Percentiles rank a stretch among this genome's conserved stretches.
These are phyloP conservation scores for Lipomyces chichibuensis DNA, from an alignment of 805 yeast genomes.

Conservation along the genomic window DNA sequence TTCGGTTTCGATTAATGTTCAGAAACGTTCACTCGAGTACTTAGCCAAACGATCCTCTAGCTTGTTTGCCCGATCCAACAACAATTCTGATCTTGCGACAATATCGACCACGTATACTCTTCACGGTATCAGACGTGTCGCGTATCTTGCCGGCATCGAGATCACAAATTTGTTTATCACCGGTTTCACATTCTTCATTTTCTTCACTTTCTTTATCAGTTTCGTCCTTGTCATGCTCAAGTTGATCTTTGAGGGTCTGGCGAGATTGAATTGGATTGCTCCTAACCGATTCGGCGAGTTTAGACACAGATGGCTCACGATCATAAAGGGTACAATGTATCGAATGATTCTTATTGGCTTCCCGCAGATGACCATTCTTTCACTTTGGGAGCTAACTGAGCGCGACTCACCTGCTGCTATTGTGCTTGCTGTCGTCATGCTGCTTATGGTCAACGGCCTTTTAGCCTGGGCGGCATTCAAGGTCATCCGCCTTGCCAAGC, in stretches of 20 bases:
- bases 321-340: conserved; percentile 86
- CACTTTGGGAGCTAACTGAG: conserved; percentile 86
- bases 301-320: conserved; percentile 79
- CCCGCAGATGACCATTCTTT: conserved; percentile 80
- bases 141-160: conserved; percentile 82
- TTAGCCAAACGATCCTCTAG: conserved; percentile 8
- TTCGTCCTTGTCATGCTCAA: conserved; percentile 59
- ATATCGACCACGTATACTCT: conserved; percentile 70
- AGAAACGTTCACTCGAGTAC: conserved; percentile 50
- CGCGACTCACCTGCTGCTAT: conserved; percentile 82
- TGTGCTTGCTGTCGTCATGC: conserved; percentile 74
- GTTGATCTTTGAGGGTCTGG: conserved; percentile 67
- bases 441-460: conserved; percentile 60
- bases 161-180: conserved; percentile 85
- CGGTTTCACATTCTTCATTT: conserved; percentile 78
- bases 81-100: conserved; percentile 54
- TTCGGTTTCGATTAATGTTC: conserved; percentile 79
- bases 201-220: conserved; percentile 65
- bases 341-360: conserved; percentile 81
- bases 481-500: conserved; percentile 74
- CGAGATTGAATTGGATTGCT: conserved; percentile 60
- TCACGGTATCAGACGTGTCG: conserved; percentile 90
- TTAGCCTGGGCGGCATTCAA: conserved; percentile 72
- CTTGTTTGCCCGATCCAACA: conserved; percentile 51
- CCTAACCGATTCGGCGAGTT: conserved; percentile 71